phyloP scores from a whole-genome alignment of 768 basidiomycete genomes.

The Rhizopogon vesiculosus region DNA sequence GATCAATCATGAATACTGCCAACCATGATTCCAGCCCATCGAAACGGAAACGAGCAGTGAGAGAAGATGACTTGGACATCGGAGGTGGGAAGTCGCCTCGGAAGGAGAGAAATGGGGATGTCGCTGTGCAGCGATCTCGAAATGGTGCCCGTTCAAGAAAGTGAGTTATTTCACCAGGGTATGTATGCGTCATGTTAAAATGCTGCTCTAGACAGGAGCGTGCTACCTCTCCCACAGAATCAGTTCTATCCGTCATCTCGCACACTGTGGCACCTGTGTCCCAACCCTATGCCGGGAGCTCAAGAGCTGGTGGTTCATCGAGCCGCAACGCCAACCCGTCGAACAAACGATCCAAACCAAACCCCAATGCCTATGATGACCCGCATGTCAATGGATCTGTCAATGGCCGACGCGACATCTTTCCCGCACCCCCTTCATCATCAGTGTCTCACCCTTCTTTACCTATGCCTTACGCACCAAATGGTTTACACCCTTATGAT shows the following conservation, averaged over 20 bases:
- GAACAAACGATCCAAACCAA: constrained; percentile 40
- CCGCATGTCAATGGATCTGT: constrained; percentile 34
- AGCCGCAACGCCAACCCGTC: constrained; percentile 26
- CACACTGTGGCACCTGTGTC: constrained; percentile 42
- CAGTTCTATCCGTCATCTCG: constrained; percentile 66
- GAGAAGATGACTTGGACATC: constrained; percentile 63
- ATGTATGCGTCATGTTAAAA: not conserved
- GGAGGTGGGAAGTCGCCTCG: constrained; percentile 51
- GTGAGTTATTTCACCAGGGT: constrained; percentile 32
- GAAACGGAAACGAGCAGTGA: constrained; percentile 55
- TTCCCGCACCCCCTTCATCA: constrained; percentile 46
- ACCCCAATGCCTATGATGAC: constrained; percentile 37
- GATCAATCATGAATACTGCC: constrained; percentile 45
- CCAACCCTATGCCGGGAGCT: constrained; percentile 21
- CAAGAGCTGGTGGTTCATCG: constrained; percentile 24
- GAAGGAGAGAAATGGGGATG: constrained; percentile 51
- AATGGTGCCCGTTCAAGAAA: constrained; percentile 55
- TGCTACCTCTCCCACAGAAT: constrained; percentile 67
- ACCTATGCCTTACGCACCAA: constrained; percentile 35
- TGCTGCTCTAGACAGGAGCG: constrained; percentile 49
- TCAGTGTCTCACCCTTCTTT: constrained; percentile 51
- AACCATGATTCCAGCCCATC: constrained; percentile 57
- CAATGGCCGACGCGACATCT: constrained; percentile 35
- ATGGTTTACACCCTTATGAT: constrained; percentile 38
- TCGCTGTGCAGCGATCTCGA: constrained; percentile 40